phyloP scores from a whole-genome alignment of 1,284 basidiomycete species.

The Moesziomyces globuligerus region DNA sequence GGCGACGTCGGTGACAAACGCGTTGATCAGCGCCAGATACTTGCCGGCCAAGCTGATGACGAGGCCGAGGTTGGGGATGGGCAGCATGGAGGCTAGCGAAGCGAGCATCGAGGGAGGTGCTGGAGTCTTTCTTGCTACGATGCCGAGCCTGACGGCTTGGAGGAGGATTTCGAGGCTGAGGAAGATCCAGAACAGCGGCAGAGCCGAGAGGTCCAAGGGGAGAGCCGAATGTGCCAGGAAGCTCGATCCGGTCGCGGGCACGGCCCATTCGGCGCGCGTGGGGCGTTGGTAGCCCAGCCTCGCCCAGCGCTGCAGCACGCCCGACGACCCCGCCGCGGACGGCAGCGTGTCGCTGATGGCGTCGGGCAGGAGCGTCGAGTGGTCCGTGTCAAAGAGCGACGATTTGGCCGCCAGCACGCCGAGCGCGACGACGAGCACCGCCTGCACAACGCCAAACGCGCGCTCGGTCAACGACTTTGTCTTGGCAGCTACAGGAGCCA shows the following conservation, averaged over 20 bases:
- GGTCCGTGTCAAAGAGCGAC: slow-evolving; percentile 38
- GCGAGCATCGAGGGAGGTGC: slow-evolving; percentile 34
- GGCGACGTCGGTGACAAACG: slow-evolving; percentile 48
- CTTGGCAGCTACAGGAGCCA: slow-evolving; percentile 8
- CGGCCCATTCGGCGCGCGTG: slow-evolving; percentile 17
- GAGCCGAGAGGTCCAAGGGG: background rate
- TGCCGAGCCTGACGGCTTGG: slow-evolving; percentile 51
- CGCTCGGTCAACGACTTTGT: slow-evolving; percentile 30
- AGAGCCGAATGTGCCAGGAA: slow-evolving; percentile 1
- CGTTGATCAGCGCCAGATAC: slow-evolving; percentile 40
- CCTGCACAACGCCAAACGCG: slow-evolving; percentile 38
- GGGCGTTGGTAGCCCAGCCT: slow-evolving; percentile 51
- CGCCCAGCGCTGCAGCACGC: slow-evolving; percentile 52
- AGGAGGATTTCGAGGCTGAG: slow-evolving; percentile 57
- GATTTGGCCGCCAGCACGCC: slow-evolving; percentile 37
- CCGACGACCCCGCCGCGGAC: background rate
- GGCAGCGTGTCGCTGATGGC: slow-evolving; percentile 11
- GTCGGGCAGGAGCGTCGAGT: slow-evolving; percentile 17
- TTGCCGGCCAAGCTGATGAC: slow-evolving; percentile 23
- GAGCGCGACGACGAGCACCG: slow-evolving; percentile 28
- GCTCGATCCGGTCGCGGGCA: slow-evolving; percentile 1
- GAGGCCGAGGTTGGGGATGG: slow-evolving; percentile 36
- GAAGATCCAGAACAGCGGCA: slow-evolving; percentile 65
- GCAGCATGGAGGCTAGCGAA: slow-evolving; percentile 28
- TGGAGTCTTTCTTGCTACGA: slow-evolving; percentile 36